A percentile compares a stretch with the other conserved stretches of the same genome.
These are phyloP conservation scores for Fraxinus albicans DNA, from an alignment of 305 asterid species.

Conservation along the genomic window DNA sequence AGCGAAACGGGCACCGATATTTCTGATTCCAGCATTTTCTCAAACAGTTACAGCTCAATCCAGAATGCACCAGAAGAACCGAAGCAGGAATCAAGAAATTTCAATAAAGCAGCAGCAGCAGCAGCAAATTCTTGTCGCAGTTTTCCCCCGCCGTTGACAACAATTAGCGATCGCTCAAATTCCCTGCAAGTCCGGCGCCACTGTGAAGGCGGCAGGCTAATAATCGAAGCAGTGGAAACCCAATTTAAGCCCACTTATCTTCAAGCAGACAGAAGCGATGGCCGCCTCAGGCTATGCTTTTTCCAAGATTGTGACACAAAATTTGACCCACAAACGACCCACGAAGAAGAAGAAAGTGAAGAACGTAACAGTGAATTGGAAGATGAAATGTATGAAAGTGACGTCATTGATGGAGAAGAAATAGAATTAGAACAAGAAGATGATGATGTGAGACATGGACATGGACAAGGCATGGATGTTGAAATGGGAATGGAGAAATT, in stretches of 20 bases:
- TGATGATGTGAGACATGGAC: constrained; percentile 3
- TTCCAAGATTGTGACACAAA: constrained; percentile 13
- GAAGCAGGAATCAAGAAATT: background rate
- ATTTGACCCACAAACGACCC: background rate
- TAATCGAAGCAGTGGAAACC: constrained; percentile 57
- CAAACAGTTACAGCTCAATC: background rate
- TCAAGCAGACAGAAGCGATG: constrained; percentile 65
- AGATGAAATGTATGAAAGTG: background rate
- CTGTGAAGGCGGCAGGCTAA: constrained; percentile 57
- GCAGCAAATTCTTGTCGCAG: constrained; percentile 1
- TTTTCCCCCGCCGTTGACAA: constrained; percentile 77
- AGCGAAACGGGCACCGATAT: constrained; percentile 65
- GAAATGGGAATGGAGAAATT: constrained; percentile 46
- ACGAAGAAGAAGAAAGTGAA: constrained; percentile 2
- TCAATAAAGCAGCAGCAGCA: background rate
- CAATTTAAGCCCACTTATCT: constrained; percentile 44
- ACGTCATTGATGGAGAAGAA: constrained; percentile 20
- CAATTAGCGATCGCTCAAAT: constrained; percentile 50
- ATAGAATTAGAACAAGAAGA: background rate
- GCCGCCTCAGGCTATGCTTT: constrained; percentile 57
- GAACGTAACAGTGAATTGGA: constrained; percentile 12
- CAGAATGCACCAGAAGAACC: background rate
- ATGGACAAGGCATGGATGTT: constrained; percentile 19
- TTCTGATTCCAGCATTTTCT: background rate
- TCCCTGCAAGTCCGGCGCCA: constrained; percentile 52